Evolutionary conservation across 345 rosid genomes (phyloP).

Genomic region (Lepidium sativum): DNA sequence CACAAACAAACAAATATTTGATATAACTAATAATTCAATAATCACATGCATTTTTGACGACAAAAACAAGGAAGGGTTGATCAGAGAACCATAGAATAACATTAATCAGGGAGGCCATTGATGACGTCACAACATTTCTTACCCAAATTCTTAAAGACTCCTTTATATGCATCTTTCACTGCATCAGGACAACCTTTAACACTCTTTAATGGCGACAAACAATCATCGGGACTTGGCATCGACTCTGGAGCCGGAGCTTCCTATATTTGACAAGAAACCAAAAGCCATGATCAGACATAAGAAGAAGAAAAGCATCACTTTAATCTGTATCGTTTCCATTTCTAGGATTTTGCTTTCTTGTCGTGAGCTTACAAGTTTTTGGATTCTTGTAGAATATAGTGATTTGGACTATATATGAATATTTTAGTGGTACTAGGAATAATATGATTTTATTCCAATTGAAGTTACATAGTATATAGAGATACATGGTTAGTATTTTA

Average conservation of each 20-base stretch:
- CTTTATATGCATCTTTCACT: neutral
- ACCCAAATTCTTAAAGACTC: neutral
- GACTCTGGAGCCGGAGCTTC: neutral
- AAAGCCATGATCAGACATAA: neutral
- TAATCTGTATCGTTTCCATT: conserved; percentile 4
- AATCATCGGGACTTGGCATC: neutral
- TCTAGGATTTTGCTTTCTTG: neutral
- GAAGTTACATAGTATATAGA: too few relatives aligned
- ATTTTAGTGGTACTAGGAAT: too few relatives aligned
- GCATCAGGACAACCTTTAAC: conserved; percentile 11
- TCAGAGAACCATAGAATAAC: neutral
- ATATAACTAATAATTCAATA: neutral
- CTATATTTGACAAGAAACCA: neutral
- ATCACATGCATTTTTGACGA: neutral
- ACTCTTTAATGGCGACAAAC: neutral
- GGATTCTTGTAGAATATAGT: neutral
- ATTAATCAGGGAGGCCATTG: neutral
- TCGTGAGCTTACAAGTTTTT: neutral
- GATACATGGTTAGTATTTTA: too few relatives aligned
- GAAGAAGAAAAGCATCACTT: neutral
- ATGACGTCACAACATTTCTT: conserved; percentile 4
- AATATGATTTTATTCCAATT: too few relatives aligned
- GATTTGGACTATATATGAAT: too few relatives aligned
- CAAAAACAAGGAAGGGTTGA: neutral
- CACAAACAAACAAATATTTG: neutral